A percentile compares a stretch with the other conserved stretches of the same genome.
phyloP scores from a whole-genome alignment of 2,329 filamentous ascomycete species.

The Claviceps sp. region DNA sequence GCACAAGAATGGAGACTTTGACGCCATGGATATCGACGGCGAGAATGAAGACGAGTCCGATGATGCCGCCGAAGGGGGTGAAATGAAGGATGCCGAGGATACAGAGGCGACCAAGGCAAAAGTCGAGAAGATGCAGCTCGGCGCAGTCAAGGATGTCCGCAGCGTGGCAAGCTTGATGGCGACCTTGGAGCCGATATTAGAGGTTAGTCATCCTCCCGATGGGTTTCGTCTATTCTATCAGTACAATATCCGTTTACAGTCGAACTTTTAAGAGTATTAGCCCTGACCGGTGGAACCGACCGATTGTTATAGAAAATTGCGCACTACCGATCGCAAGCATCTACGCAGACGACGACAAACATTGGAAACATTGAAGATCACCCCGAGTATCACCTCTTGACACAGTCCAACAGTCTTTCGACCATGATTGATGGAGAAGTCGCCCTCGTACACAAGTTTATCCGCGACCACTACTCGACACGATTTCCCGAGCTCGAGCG shows the following conservation, averaged over 20 bases:
- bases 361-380: conserved; percentile 84
- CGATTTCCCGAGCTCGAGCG: conserved; percentile 87
- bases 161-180: conserved; percentile 72
- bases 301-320: conserved; percentile 56
- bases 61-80: conserved; percentile 46
- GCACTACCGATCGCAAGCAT: conserved; percentile 57
- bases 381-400: conserved; percentile 78
- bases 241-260: conserved; percentile 47
- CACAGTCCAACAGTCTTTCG: conserved; percentile 77
- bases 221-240: conserved; percentile 1
- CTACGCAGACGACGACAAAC: conserved; percentile 48
- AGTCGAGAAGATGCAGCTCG: conserved; percentile 71
- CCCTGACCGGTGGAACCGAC: conserved; percentile 50
- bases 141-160: conserved; percentile 61
- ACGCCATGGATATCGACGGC: conserved; percentile 45
- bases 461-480: conserved; percentile 87
- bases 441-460: conserved; percentile 86
- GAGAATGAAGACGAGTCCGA: conserved; percentile 25
- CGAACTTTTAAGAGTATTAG: conserved; percentile 34
- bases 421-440: conserved; percentile 91
- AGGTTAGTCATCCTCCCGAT: conserved; percentile 45
- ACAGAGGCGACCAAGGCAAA: conserved; percentile 62
- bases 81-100: conserved; percentile 41
- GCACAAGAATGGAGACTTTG: conserved; percentile 25
- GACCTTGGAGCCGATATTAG: conserved; percentile 64